These are phyloP conservation scores for Hymenoscyphus repandus DNA, from an alignment of 2,329 filamentous ascomycete species.

Conservation along the genomic window DNA sequence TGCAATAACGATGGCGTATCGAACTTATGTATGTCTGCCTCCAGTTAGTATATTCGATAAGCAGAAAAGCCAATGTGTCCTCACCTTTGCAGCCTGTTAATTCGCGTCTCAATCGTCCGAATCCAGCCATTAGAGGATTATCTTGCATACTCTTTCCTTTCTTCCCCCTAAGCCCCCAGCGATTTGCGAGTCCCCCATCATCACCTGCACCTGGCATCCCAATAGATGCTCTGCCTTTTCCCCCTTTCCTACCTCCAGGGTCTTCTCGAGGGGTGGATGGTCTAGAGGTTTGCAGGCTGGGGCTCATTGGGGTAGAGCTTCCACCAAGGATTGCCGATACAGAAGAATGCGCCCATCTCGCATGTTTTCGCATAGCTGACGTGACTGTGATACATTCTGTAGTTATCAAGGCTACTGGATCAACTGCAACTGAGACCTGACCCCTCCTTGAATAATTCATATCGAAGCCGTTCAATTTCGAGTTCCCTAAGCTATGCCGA, in stretches of 20 bases:
- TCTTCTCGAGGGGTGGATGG: conserved; percentile 34
- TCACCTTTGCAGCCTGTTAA: conserved; percentile 78
- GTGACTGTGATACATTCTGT: conserved; percentile 99
- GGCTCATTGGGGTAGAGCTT: conserved; percentile 41
- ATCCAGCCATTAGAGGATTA: conserved; percentile 92
- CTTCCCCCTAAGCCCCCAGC: conserved; percentile 92
- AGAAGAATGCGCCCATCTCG: conserved; percentile 90
- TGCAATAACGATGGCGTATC: conserved; percentile 86
- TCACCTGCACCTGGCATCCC: conserved; percentile 37
- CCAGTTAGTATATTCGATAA: conserved; percentile 15
- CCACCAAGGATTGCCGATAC: conserved; percentile 93
- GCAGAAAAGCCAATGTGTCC: neutral
- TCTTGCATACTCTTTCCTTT: conserved; percentile 97
- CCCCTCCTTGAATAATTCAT: conserved; percentile 18
- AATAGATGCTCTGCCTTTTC: conserved; percentile 19
- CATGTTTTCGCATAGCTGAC: conserved; percentile 96
- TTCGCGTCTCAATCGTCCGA: conserved; percentile 83
- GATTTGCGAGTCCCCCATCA: conserved; percentile 63
- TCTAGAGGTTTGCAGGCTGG: conserved; percentile 40
- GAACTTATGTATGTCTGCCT: conserved; percentile 74
- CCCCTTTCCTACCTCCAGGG: conserved; percentile 16
- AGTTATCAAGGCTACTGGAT: conserved; percentile 87
- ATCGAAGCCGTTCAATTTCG: conserved; percentile 15
- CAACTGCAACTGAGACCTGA: conserved; percentile 72
- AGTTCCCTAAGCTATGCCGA: conserved; percentile 8